Conservation (phyloP, 441 rosid genomes). For the Lepidium campestre region DNA sequence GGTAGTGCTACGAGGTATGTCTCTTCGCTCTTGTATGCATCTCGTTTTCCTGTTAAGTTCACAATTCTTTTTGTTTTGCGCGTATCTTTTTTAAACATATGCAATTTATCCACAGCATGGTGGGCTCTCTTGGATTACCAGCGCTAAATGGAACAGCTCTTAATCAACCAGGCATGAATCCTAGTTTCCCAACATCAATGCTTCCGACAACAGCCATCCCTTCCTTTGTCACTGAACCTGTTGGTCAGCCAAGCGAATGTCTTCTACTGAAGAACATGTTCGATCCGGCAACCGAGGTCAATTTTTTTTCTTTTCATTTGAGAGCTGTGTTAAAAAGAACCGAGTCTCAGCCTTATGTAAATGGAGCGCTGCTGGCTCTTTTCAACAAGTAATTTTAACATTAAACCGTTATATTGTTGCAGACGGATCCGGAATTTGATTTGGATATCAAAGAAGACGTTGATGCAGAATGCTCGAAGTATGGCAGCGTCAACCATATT, state of each 20-base stretch:
- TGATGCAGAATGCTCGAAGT: slow-evolving; percentile 73
- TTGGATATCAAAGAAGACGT: slow-evolving; percentile 75
- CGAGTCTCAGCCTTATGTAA: not conserved
- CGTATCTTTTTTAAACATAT: not conserved
- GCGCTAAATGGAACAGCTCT: slow-evolving; percentile 53
- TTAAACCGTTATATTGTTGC: slow-evolving; percentile 23
- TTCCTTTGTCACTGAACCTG: slow-evolving; percentile 44
- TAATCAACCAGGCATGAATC: slow-evolving; percentile 41
- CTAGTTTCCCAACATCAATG: slow-evolving; percentile 42
- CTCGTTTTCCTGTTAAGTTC: not conserved
- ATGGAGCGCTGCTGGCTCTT: not conserved
- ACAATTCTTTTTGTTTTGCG: not conserved
- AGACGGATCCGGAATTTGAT: slow-evolving; percentile 84
- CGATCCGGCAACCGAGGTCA: slow-evolving; percentile 85
- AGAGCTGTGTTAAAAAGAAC: not conserved
- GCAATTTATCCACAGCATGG: slow-evolving; percentile 42
- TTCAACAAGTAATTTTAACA: not conserved
- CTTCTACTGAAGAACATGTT: slow-evolving; percentile 84
- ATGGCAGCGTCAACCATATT: slow-evolving; percentile 65
- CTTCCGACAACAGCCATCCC: slow-evolving; percentile 48
- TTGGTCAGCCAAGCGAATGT: slow-evolving; percentile 78
- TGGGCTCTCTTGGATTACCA: slow-evolving; percentile 62
- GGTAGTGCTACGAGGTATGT: slow-evolving; percentile 77
- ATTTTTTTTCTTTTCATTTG: not conserved
- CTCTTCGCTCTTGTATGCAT: slow-evolving; percentile 18